Evolutionary conservation across 805 yeast species (phyloP).

Genomic region (Candida dajiaensis): DNA sequence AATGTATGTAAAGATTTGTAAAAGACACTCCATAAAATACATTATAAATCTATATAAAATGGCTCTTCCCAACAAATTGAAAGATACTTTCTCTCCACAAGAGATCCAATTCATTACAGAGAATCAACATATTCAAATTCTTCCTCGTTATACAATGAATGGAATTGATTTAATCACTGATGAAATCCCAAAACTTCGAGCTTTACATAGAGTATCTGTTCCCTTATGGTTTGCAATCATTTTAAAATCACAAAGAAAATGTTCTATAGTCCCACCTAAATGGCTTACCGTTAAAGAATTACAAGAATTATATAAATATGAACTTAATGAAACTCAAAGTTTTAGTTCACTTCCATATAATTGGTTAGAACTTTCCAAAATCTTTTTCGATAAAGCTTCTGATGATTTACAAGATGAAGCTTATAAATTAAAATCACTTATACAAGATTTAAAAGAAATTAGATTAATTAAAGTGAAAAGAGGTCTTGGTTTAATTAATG

Average conservation of each 20-base stretch:
- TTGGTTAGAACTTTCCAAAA: constrained; percentile 80
- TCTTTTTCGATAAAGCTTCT: constrained; percentile 57
- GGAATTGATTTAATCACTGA: constrained; percentile 58
- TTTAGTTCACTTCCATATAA: constrained; percentile 77
- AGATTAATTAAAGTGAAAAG: constrained; percentile 74
- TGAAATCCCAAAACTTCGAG: constrained; percentile 53
- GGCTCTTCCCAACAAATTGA: constrained; percentile 20
- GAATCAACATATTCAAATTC: constrained; percentile 61
- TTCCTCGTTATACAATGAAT: constrained; percentile 74
- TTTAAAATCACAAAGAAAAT: constrained; percentile 77
- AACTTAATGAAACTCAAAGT: constrained; percentile 45
- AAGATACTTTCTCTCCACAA: constrained; percentile 57
- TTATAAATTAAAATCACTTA: constrained; percentile 58
- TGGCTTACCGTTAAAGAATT: constrained; percentile 66
- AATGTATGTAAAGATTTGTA: too few relatives aligned
- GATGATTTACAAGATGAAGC: constrained; percentile 77
- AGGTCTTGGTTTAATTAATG: constrained; percentile 76
- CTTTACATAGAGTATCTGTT: constrained; percentile 62
- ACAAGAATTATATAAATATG: constrained; percentile 58
- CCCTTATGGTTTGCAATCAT: constrained; percentile 88
- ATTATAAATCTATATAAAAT: too few relatives aligned
- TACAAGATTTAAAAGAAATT: constrained; percentile 83
- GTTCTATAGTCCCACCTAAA: constrained; percentile 77
- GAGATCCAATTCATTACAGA: constrained; percentile 86
- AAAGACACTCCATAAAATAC: too few relatives aligned